Percentiles rank a stretch among this genome's conserved stretches.
Conservation (phyloP, 1,284 basidiomycete species). For the Ustilago esculenta region DNA sequence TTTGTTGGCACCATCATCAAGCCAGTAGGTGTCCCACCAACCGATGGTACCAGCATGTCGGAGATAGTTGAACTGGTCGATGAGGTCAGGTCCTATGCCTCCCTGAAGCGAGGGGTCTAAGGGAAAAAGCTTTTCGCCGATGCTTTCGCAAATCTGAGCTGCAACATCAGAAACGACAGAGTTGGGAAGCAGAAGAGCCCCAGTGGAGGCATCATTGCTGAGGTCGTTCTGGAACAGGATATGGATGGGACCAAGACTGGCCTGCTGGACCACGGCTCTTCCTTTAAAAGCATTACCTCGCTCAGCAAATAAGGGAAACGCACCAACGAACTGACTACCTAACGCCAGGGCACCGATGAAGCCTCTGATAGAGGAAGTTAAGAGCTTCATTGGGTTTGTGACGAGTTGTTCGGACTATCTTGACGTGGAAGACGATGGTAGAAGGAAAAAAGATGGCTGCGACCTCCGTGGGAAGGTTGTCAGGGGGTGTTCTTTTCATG, state of each 20-base stretch:
- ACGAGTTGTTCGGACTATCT: too few relatives aligned
- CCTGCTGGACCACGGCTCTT: constrained; percentile 5
- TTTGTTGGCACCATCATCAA: constrained; percentile 2
- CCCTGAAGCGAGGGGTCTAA: constrained; percentile 17
- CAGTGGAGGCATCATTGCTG: constrained; percentile 32
- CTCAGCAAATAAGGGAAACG: constrained; percentile 7
- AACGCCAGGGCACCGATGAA: constrained; percentile 16
- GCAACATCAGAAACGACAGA: constrained; percentile 25
- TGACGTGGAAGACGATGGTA: too few relatives aligned
- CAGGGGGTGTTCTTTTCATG: too few relatives aligned
- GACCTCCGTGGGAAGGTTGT: too few relatives aligned
- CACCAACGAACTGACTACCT: constrained; percentile 5
- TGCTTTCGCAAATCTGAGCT: constrained; percentile 28
- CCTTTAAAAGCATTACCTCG: not conserved
- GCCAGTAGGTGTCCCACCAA: constrained; percentile 28
- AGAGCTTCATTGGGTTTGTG: constrained; percentile 10
- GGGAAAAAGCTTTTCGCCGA: constrained; percentile 49
- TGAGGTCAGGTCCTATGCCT: constrained; percentile 23
- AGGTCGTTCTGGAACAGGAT: constrained; percentile 59
- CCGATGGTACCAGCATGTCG: constrained; percentile 23
- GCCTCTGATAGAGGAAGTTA: constrained; percentile 4
- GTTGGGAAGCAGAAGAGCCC: constrained; percentile 45
- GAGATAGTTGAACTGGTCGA: constrained; percentile 41
- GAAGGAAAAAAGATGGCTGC: too few relatives aligned
- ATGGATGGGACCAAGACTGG: constrained; percentile 33